Base-by-base conservation (phyloP, 352 stramenopile genomes). In the Lagenidium sp. region DNA sequence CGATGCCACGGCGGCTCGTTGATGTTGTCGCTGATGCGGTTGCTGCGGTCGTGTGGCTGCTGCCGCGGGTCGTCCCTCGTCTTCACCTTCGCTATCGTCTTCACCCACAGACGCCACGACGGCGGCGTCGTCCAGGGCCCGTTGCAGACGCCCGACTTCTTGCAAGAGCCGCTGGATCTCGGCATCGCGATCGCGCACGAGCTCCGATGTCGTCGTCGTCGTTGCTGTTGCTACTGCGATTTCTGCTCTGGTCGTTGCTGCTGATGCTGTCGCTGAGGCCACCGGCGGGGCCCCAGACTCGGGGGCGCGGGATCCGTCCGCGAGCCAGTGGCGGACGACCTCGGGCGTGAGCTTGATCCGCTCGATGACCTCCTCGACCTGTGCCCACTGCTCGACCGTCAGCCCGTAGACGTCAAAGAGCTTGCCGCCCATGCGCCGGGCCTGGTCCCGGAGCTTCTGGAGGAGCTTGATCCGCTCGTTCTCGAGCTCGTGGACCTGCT, bases 351-450 rank as follows among this genome's bases (percentile, higher is more conserved):
- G 53, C 26, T 79, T 77, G 7, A 87, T 58, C 18, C 66, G 56
- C 36, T 83, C 65, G 39, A 89, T 85, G 45, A 85, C 79, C n/a
- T 71, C 65, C 52, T 84, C 66, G 1, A 84, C 70, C 24, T 63
- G 52, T 29, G 47, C 16, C 68, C 65, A 83, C 37, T 83, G 62
- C 23, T 82, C 70, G 2, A 44, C 72, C 0, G 65, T 81, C 22
- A 86, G 53, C 0, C 70, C 70, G 48, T 83, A 66, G 11, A 57
- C 44, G 19, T 86, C 65, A 37, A 74, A 83, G 4, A 85, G 40
- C 28, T 79, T 75, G 7, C 60, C 50, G 3, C 69, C 63, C 4
- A 68, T 50, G 10, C 77, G 15, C 0, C 66, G 63, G 4, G 72
- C 73, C 43, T 85, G 72, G 8, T 85, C 61, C 45, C 66, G 49